Conservation (phyloP, 306 rosid genomes). For the Cotoneaster glaucophyllus region DNA sequence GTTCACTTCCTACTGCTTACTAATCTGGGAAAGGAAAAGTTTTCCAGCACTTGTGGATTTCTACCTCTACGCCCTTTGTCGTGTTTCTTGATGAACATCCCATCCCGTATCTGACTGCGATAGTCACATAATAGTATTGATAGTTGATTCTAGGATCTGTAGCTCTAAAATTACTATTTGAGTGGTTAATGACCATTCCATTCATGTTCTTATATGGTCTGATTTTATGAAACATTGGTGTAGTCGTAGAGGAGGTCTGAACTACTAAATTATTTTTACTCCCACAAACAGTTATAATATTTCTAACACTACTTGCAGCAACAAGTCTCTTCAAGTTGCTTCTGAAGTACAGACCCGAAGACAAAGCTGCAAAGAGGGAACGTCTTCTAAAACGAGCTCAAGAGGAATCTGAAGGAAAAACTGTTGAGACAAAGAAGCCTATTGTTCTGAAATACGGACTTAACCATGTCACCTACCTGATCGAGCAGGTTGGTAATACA, state of each 20-base stretch:
- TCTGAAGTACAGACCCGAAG: conserved; percentile 72
- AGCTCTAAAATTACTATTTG: neutral
- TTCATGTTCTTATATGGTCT: neutral
- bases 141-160: neutral
- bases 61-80: neutral
- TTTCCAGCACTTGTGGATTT: neutral
- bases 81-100: neutral
- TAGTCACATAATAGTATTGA: neutral
- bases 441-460: conserved; percentile 72
- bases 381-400: conserved; percentile 65
- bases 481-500: conserved; percentile 47
- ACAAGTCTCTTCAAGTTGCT: conserved; percentile 67
- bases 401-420: conserved; percentile 62
- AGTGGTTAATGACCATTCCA: neutral
- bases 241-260: neutral
- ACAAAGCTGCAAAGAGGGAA: conserved; percentile 68
- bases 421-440: conserved; percentile 60
- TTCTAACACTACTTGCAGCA: conserved; percentile 32
- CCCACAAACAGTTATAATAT: neutral
- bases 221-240: neutral
- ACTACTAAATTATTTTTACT: neutral
- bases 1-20: neutral
- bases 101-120: neutral
- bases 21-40: too few species aligned
- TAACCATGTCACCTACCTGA: conserved; percentile 73